Conservation (phyloP, 176 grass and related monocot genomes). For the Juncus inflexus region DNA sequence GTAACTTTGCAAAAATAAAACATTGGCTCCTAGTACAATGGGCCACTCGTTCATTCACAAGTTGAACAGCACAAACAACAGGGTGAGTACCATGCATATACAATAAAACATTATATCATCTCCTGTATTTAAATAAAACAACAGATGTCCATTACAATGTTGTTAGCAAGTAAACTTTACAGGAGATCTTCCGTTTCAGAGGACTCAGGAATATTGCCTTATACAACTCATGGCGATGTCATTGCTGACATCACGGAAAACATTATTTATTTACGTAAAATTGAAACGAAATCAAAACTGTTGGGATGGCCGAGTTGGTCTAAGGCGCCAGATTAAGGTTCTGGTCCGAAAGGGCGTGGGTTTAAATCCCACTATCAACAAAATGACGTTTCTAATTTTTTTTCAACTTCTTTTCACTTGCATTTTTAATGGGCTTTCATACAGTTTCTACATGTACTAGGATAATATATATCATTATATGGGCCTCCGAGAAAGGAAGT, state of each 20-base stretch:
- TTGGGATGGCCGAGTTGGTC: constrained; percentile 92
- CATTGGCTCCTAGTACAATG: constrained; percentile 13
- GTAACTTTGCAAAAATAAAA: no score
- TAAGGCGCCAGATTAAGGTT: constrained; percentile 75
- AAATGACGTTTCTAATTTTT: no score
- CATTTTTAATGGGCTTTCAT: background rate
- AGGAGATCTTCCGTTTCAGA: no score
- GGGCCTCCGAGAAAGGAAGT: no score
- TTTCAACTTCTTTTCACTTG: background rate
- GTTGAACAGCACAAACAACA: background rate
- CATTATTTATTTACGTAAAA: background rate
- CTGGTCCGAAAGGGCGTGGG: constrained; percentile 67
- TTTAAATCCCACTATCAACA: constrained; percentile 92
- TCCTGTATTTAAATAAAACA: no score
- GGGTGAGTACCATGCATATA: background rate
- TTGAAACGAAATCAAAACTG: background rate
- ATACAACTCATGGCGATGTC: no score
- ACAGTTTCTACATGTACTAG: no score
- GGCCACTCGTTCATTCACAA: background rate
- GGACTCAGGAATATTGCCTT: no score
- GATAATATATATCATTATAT: no score
- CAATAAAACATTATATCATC: background rate
- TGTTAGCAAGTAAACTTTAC: no score
- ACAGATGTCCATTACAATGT: no score
- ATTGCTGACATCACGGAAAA: no score